phyloP scores from a whole-genome alignment of 2,329 filamentous ascomycete genomes.

The Didymella arachidicola region DNA sequence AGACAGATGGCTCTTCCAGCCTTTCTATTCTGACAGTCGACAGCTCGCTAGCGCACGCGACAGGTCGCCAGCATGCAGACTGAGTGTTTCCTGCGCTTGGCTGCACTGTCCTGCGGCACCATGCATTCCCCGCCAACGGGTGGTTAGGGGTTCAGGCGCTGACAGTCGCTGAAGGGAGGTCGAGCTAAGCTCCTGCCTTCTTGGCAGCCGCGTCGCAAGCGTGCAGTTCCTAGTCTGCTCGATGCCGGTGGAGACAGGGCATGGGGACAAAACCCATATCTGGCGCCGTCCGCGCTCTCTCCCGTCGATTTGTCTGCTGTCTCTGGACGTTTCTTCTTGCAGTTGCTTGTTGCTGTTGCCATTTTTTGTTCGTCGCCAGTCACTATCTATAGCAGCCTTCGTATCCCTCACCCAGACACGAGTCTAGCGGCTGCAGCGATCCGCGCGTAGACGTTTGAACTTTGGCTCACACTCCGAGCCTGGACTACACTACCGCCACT shows the following conservation, averaged over 20 bases:
- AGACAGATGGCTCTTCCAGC: no score
- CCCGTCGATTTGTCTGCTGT: conserved; percentile 3
- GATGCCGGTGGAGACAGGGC: conserved; percentile 16
- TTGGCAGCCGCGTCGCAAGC: conserved; percentile 18
- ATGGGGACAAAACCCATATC: conserved; percentile 15
- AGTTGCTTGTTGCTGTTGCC: neutral
- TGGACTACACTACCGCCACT: neutral
- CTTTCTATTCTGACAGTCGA: no score
- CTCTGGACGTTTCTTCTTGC: neutral
- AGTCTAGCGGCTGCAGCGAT: conserved; percentile 3
- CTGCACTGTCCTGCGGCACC: conserved; percentile 7
- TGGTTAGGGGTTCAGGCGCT: neutral
- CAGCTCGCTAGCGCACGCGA: conserved; percentile 6
- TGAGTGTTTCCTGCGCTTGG: conserved; percentile 1
- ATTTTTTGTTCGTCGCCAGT: neutral
- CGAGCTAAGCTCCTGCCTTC: conserved; percentile 20
- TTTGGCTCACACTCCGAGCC: neutral
- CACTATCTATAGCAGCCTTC: neutral
- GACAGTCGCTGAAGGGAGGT: conserved; percentile 19
- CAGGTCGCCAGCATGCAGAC: conserved; percentile 1
- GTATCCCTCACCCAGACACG: conserved; percentile 3
- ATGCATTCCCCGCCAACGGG: conserved; percentile 15
- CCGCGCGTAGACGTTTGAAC: conserved; percentile 1
- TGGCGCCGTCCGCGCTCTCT: conserved; percentile 15
- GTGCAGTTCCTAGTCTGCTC: conserved; percentile 14